These are phyloP conservation scores for Vitis riparia DNA, from an alignment of 164 flowering plant genomes.

Conservation along the genomic window DNA sequence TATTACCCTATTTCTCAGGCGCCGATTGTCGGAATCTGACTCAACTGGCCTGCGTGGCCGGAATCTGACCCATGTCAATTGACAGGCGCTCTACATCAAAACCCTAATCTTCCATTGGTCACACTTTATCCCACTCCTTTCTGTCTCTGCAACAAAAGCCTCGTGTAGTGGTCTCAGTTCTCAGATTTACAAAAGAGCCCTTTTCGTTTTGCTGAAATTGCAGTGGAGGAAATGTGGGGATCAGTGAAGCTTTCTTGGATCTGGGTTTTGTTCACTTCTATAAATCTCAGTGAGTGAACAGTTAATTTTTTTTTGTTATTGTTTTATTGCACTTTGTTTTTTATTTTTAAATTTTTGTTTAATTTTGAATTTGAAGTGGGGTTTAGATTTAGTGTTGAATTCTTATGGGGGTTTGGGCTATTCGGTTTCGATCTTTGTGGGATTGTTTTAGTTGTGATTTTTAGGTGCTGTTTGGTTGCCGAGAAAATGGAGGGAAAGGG, in stretches of 20 bases:
- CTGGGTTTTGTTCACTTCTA: slow-evolving; percentile 13
- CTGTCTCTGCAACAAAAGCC: too few species aligned
- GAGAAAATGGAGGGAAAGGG: slow-evolving; percentile 5
- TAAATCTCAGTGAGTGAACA: slow-evolving; percentile 23
- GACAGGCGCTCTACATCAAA: too few species aligned
- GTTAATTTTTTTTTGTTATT: slow-evolving; percentile 4
- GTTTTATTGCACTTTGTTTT: background rate
- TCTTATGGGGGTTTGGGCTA: background rate
- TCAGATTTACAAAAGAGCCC: too few species aligned
- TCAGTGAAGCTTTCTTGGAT: background rate
- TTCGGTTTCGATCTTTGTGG: slow-evolving; percentile 18
- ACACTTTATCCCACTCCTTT: too few species aligned
- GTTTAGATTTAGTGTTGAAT: background rate
- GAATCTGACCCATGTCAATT: too few species aligned
- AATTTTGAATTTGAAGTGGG: background rate
- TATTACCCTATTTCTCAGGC: slow-evolving; percentile 12
- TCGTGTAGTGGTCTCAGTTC: too few species aligned
- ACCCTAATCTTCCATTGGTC: too few species aligned
- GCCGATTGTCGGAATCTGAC: too few species aligned
- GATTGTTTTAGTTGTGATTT: slow-evolving; percentile 5
- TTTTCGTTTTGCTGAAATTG: too few species aligned
- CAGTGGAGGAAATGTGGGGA: too few species aligned
- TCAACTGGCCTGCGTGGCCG: too few species aligned
- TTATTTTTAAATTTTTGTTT: slow-evolving; percentile 4
- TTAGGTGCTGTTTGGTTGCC: slow-evolving; percentile 2